Base-by-base conservation (phyloP, 2,329 filamentous ascomycete genomes). In the Daldinia eschscholtzii region DNA sequence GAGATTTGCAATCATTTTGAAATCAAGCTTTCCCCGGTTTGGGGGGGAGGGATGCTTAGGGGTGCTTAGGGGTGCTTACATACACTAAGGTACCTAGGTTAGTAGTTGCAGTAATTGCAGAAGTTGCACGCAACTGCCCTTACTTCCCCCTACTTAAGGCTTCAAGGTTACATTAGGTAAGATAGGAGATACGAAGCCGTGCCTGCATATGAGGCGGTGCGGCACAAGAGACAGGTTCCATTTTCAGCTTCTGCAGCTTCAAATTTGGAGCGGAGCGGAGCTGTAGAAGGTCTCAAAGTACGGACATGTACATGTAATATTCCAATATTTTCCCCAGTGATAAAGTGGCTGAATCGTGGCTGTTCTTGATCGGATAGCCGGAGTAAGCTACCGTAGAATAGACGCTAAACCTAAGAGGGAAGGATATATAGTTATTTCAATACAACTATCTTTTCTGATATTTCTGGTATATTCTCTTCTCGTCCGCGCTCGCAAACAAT, bases 1-100 rank as follows among this genome's bases (percentile, higher is more conserved):
- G 64, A 67, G 70, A 72, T 72, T 72, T 72, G 70, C 70, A 72
- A 72, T 67, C 70, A 63, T 57, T 72, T 70, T 41, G 64, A 70
- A 72, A 72, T 70, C 70, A 67, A 57, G 61, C 55, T 48, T 39
- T 65, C 55, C 46, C 37, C 26, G 15, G 15, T 46, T 58, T 56
- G 55, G 62, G 56, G 41, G 23, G 55, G 62, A 46, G 41, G 23
- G 56, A 9, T 26, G 50, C 26, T 50, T 50, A 50, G 6, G 26
- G 46, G n/a, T n/a, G n/a, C n/a, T n/a, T n/a, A n/a, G n/a, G n/a
- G 23, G 20, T 26, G 44, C 44, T 48, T 48, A 48, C 15, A 13
- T 13, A 30, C 20, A 23, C 20, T 23, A 23, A 23, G 20, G 20
- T 23, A 23, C 20, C 20, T 23, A 23, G 2, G 20, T 23, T 23